Base-by-base conservation (phyloP, 2,329 filamentous ascomycete species). In the Monosporascus sp. region DNA sequence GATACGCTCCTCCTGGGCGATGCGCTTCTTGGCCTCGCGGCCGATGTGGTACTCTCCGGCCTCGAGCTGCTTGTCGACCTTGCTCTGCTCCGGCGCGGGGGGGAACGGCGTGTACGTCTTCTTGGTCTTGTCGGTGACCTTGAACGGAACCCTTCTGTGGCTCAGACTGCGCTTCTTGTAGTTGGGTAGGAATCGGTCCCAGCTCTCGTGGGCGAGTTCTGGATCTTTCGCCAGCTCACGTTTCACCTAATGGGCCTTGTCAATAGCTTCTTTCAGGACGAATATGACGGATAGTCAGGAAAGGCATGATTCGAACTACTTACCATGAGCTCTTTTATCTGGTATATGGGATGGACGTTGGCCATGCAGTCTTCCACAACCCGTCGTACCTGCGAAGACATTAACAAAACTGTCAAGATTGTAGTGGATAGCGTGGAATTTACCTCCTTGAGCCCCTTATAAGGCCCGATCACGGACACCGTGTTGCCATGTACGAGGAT, bases 31-130 rank as follows among this genome's bases (percentile, higher is more conserved):
- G 55, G 90, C 92, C 66, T 92, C 85, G 78, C 96, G 96, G 67
- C 86, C 86, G 67, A 99, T 73, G 72, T 97, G 97, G 75, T 96
- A 99, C 75, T 97, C 93, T 74, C 94, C 93, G 63, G 84, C 92
- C 78, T 99, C 94, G 76, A 99, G 96, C 80, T 99, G 93, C 72
- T 91, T 74, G 73, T 99, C 94, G 63, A 99, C 83, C 83, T 97
- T 99, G 83, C 92, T 97, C 89, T 96, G 96, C 80, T 99, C 93
- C 60, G 92, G 91, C 44, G 91, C 83, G 6, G 94, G 94, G 48
- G 94, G 94, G 85, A 99, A 99, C 9, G 94, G 93, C 60, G 95
- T 99, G 78, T 97, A 99, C 14, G 79, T 73, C 81, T 96, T 97
- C 82, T 93, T 96, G 68, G 78, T 73, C 81, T 99, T 99, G 78